A percentile compares a stretch with the other conserved stretches of the same genome.
Conservation (phyloP, 176 grass and related monocot species). For the Alopecurus myosuroides region DNA sequence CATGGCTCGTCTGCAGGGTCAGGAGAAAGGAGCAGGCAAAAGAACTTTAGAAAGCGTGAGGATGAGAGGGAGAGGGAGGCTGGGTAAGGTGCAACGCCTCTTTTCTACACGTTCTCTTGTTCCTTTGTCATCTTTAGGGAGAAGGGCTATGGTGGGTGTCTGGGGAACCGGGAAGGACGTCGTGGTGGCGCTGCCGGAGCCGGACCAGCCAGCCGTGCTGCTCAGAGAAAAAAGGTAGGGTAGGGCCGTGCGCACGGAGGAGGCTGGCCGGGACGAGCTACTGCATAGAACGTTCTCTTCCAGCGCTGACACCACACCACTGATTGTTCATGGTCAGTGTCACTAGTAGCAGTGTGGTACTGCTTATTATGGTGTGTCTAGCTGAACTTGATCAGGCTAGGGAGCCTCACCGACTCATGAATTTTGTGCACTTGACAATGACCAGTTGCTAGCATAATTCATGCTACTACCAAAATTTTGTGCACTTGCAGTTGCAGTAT, state of each 20-base stretch:
- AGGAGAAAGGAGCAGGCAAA: constrained; percentile 7
- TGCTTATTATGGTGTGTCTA: background rate
- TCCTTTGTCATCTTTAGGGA: constrained; percentile 39
- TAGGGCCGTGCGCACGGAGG: constrained; percentile 16
- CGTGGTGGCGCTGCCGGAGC: constrained; percentile 11
- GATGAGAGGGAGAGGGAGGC: background rate
- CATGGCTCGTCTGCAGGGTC: background rate
- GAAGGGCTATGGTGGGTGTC: constrained; percentile 13
- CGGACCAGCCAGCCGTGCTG: background rate
- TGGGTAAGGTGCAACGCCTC: constrained; percentile 34
- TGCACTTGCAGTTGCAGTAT: background rate
- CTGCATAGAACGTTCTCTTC: constrained; percentile 24
- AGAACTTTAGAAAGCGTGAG: background rate
- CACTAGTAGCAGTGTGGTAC: background rate
- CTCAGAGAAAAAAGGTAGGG: background rate
- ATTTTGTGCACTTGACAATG: too few species aligned
- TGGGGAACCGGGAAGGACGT: constrained; percentile 24
- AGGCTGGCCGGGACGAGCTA: background rate
- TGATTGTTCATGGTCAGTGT: background rate
- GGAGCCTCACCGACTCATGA: background rate
- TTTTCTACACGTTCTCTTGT: constrained; percentile 37
- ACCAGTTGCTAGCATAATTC: background rate
- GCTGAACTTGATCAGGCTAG: background rate
- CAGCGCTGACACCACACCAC: background rate
- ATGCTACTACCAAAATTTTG: background rate